Base-by-base conservation (phyloP, 169 alveolate genomes). In the Plasmodium ovale region DNA sequence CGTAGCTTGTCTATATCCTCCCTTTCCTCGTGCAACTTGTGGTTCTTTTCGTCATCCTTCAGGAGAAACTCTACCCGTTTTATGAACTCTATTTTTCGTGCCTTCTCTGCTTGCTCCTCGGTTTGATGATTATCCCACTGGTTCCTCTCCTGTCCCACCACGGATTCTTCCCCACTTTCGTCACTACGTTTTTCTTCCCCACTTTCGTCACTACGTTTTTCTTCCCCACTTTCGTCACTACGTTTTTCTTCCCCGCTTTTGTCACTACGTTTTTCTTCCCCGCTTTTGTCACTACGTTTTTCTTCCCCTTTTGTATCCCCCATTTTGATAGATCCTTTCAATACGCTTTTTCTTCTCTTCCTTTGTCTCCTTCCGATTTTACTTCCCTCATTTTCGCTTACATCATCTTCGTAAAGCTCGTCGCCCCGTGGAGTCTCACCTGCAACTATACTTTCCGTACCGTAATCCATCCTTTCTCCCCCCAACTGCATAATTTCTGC, bases 21-120 rank as follows among this genome's bases (percentile, higher is more conserved):
- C n/a, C 88, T 44, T 54, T 77, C 67, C 62, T 77, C 88, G 35
- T 54, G 47, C 19, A 77, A 53, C 21, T 44, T 25, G 12, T 62
- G 68, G 47, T 77, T 77, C 44, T 60, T 77, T 37, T 77, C 79
- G 27, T 77, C 88, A 42, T 77, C 88, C 56, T 77, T 19, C 49
- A 77, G 54, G 21, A 77, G 31, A 31, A 42, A 64, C 47, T 77
- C 88, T 60, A 77, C 88, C 21, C 21, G 59, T 77, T 77, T 77
- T 12, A 77, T 77, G 59, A 77, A 77, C 7, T 77, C 88, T 14
- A 77, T 62, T 25, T 77, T 77, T 6, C 56, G 49, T 12, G 59
- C 49, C 37, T 77, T 77, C 37, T 77, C 79, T 29, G 27, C 33
- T 44, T 77, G 33, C 39, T 68, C 77, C 31, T 68, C 10, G 60